Evolutionary conservation across 306 rosid species (phyloP).

Genomic region (Castanea crenata): DNA sequence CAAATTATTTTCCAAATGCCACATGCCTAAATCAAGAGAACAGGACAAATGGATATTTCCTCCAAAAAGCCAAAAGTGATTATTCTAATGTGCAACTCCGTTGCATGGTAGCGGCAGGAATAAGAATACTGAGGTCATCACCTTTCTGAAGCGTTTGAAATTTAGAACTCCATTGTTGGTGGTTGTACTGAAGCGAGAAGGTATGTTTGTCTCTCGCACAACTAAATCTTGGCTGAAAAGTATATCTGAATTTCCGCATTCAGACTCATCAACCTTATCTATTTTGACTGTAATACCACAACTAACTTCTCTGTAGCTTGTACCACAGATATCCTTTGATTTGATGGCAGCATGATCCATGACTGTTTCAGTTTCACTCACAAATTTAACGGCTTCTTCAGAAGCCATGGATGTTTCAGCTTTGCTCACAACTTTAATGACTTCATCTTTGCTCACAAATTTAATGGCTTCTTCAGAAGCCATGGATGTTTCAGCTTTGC

Average conservation of each 20-base stretch:
- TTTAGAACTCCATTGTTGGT: conserved; percentile 45
- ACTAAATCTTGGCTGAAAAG: conserved; percentile 58
- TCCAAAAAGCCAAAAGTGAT: neutral
- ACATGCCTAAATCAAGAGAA: neutral
- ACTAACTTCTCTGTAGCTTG: conserved; percentile 30
- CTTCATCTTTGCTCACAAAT: conserved; percentile 8
- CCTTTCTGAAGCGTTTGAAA: conserved; percentile 88
- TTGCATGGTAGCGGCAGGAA: neutral
- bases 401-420: neutral
- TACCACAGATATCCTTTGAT: conserved; percentile 14
- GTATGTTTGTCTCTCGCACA: conserved; percentile 47
- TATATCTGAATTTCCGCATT: conserved; percentile 45
- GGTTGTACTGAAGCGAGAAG: conserved; percentile 19
- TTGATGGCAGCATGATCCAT: conserved; percentile 20
- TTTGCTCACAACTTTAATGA: conserved; percentile 22
- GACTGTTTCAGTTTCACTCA: conserved; percentile 23
- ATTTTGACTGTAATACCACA: conserved; percentile 31
- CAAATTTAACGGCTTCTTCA: neutral
- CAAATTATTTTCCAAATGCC: neutral
- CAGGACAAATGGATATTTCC: neutral
- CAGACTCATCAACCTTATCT: conserved; percentile 49
- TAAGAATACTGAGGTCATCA: conserved; percentile 28
- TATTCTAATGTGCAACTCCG: neutral
- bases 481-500: neutral
- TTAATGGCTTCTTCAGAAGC: conserved; percentile 55